Percentiles rank a stretch among this genome's conserved stretches.
Conservation (phyloP, 176 grass and related monocot genomes). For the Oryza rufipogon region DNA sequence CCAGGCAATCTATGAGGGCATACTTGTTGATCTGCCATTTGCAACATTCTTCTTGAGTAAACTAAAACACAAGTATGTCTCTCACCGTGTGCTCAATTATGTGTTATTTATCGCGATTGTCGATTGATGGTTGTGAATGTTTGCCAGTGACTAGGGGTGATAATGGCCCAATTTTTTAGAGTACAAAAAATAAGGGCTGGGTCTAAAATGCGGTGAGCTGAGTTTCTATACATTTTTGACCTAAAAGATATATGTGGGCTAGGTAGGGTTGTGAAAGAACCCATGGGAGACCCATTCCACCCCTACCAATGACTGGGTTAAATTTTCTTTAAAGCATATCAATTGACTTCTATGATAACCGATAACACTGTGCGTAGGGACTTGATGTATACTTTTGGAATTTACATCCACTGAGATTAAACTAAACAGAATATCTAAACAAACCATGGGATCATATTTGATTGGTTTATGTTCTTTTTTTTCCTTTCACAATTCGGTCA, state of each 20-base stretch:
- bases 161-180: too few species aligned
- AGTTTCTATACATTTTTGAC: too few species aligned
- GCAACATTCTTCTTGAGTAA: constrained; percentile 99
- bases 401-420: constrained; percentile 8
- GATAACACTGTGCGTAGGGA: constrained; percentile 6
- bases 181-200: too few species aligned
- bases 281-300: too few species aligned
- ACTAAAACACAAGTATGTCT: constrained; percentile 84
- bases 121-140: neutral
- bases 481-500: constrained; percentile 29
- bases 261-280: too few species aligned
- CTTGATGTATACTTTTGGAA: neutral
- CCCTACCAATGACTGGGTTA: neutral
- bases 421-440: constrained; percentile 5
- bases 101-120: neutral
- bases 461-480: constrained; percentile 20
- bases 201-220: too few species aligned
- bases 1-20: constrained; percentile 94
- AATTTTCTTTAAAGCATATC: constrained; percentile 13
- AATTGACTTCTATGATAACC: neutral
- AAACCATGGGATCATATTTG: constrained; percentile 1
- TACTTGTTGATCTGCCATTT: constrained; percentile 96
- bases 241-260: too few species aligned
- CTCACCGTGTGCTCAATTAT: neutral
- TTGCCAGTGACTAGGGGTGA: neutral